phyloP scores from a whole-genome alignment of 2,329 filamentous ascomycete genomes.

The Colletotrichum theobromicola region DNA sequence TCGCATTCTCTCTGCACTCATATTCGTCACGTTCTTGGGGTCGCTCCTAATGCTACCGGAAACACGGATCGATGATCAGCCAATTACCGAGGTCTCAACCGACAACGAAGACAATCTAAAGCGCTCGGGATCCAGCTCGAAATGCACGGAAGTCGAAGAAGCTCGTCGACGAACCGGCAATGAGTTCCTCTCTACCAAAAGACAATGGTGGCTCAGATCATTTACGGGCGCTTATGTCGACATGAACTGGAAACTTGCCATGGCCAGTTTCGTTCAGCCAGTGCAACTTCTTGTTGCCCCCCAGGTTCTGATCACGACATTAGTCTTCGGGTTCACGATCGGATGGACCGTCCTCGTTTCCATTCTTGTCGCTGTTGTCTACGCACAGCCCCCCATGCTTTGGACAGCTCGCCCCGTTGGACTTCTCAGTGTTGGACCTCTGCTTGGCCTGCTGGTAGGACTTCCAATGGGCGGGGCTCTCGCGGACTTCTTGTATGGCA shows the following conservation, averaged over 20 bases:
- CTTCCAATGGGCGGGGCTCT: slow-evolving; percentile 10
- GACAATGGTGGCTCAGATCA: slow-evolving; percentile 9
- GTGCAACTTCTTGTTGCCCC: background rate
- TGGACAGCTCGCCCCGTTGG: slow-evolving; percentile 12
- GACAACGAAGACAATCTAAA: background rate
- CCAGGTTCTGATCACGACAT: slow-evolving; percentile 7
- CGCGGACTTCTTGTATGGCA: slow-evolving; percentile 16
- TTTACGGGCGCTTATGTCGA: slow-evolving; percentile 7
- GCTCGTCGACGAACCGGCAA: background rate
- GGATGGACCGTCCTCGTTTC: slow-evolving; percentile 10
- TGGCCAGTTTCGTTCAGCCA: background rate
- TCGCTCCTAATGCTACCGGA: slow-evolving; percentile 25
- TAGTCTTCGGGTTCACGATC: slow-evolving; percentile 15
- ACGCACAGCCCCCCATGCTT: background rate
- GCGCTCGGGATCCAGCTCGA: background rate
- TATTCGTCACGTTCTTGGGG: slow-evolving; percentile 20
- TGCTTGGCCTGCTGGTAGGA: slow-evolving; percentile 1
- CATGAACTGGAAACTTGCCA: slow-evolving; percentile 8
- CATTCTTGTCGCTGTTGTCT: background rate
- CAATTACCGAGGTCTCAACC: background rate
- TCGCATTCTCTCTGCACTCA: slow-evolving; percentile 15
- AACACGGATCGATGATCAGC: slow-evolving; percentile 1
- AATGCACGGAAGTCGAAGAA: background rate
- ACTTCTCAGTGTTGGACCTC: slow-evolving; percentile 1
- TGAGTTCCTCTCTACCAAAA: background rate